These are phyloP conservation scores for Hymenoscyphus fructigenus DNA, from an alignment of 2,329 filamentous ascomycete species.

Conservation along the genomic window DNA sequence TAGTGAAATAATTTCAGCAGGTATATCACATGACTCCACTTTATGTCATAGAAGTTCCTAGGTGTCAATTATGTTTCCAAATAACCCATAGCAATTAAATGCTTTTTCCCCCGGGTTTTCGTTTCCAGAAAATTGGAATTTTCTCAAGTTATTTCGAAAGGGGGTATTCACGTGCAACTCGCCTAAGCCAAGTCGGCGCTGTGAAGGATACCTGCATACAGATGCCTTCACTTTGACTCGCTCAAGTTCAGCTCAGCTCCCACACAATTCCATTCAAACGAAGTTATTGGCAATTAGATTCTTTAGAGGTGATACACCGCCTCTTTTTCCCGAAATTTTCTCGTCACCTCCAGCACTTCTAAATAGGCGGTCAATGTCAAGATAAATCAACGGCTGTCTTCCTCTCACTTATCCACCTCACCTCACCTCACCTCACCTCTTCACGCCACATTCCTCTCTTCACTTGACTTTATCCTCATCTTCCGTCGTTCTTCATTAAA, in stretches of 20 bases:
- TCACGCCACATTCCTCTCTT: too few relatives aligned
- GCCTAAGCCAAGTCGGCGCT: neutral
- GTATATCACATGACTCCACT: too few relatives aligned
- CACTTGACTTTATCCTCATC: neutral
- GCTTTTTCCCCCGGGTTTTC: neutral
- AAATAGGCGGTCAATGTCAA: neutral
- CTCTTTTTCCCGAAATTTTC: neutral
- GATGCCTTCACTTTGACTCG: neutral
- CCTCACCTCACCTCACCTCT: neutral
- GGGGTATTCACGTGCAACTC: neutral
- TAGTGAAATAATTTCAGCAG: too few relatives aligned
- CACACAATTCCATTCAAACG: neutral
- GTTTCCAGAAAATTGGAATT: neutral
- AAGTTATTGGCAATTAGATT: neutral
- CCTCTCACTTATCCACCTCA: neutral
- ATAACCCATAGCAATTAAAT: too few relatives aligned
- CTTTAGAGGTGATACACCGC: neutral
- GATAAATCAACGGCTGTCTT: neutral
- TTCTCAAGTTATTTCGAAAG: neutral
- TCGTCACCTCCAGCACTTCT: neutral
- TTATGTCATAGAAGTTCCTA: too few relatives aligned
- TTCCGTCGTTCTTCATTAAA: too few relatives aligned
- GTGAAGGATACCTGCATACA: neutral
- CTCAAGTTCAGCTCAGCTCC: neutral
- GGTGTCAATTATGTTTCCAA: too few relatives aligned